phyloP scores from a whole-genome alignment of 169 alveolate genomes.

The Amoebophrya sp. region DNA sequence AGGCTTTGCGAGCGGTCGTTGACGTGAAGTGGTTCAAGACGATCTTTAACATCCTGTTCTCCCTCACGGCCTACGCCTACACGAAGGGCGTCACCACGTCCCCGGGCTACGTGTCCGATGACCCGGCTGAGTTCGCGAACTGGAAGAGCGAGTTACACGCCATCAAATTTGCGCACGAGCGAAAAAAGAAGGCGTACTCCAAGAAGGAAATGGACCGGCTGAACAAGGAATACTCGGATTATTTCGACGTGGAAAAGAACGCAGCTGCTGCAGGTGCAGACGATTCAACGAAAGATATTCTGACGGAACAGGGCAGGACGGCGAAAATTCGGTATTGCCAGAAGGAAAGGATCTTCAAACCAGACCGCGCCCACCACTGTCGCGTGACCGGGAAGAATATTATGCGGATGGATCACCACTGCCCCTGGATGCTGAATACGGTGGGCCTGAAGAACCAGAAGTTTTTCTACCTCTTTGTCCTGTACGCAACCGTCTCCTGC shows the following conservation, averaged over 20 bases:
- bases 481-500: background rate
- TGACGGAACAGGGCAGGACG: too few relatives aligned
- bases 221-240: too few relatives aligned
- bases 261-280: too few relatives aligned
- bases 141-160: background rate
- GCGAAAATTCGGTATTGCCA: slow-evolving; percentile 33
- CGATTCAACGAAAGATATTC: too few relatives aligned
- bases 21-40: background rate
- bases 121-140: background rate
- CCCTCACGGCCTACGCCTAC: background rate
- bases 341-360: slow-evolving; percentile 46
- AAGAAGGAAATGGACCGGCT: too few relatives aligned
- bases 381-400: slow-evolving; percentile 37
- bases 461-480: slow-evolving; percentile 56
- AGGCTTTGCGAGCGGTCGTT: background rate
- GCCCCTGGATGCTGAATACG: slow-evolving; percentile 80
- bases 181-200: background rate
- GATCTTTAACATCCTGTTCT: background rate
- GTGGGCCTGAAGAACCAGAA: slow-evolving; percentile 78
- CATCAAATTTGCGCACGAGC: background rate
- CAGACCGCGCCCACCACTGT: slow-evolving; percentile 46
- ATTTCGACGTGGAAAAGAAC: too few relatives aligned
- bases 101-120: background rate
- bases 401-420: slow-evolving; percentile 75
- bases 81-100: background rate